Base-by-base conservation (phyloP, 1,139 yeast genomes). In the Taiozyma sp. region DNA sequence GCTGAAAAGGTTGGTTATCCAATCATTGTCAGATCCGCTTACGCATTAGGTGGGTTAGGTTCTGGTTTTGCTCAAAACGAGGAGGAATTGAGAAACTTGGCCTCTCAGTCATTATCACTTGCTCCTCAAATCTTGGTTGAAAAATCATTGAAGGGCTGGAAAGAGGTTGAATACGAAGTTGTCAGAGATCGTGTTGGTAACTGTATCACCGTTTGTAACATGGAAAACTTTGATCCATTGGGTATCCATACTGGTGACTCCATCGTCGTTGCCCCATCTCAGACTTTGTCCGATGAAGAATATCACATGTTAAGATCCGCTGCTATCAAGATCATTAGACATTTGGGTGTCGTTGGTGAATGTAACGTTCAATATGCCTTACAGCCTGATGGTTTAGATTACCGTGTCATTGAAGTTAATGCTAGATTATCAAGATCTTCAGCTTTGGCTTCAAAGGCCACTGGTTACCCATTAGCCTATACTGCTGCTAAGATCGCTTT, bases 241-340 rank as follows among this genome's bases (percentile, higher is more conserved):
- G 99, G 99, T 63, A 86, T 95, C 63, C 99, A 93, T 73, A 93
- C 99, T 54, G 99, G 99, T 76, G 99, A 93, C 71, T 93, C 99
- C 45, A 93, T 93, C 66, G 99, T 93, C 51, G 97, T 93, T 65
- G 99, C 99, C 51, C 99, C 99, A 49, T 91, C 98, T 43, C 99
- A 93, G 74, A 93, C 99, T 45, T 76, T 93, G 62, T 87, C 96
- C 47, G 99, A 93, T 70, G 96, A 92, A 70, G 99, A 93, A 69
- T 93, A 90, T 72, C 96, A 93, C 73, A 92, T 93, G 98, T 83
- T 93, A 68, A 86, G 99, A 76, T 79, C 96, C 52, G 96, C 99
- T 53, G 99, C 99, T 48, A 90, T 93, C 69, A 93, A 93, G 73
- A 90, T 93, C 65, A 93, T 93, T 64, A 90, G 98, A 73, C 99